These are phyloP conservation scores for Pseudisothecium myosuroides DNA, from an alignment of 225 moss, liverwort and hornwort genomes.

Conservation along the genomic window DNA sequence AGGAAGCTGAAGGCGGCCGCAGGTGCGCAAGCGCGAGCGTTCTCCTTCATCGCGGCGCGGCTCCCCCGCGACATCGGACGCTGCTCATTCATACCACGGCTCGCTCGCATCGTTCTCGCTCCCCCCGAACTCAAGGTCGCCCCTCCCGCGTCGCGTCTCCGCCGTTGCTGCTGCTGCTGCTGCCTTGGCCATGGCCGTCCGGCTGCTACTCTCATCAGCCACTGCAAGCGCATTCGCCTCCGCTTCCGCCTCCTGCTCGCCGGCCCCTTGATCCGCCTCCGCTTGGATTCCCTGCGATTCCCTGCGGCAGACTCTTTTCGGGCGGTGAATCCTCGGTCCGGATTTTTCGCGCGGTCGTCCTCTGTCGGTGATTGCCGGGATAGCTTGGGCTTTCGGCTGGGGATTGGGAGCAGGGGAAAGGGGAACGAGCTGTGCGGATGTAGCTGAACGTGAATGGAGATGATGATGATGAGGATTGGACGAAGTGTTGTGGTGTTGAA, in stretches of 20 bases:
- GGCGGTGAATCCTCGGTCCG: background rate
- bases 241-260: background rate
- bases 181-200: background rate
- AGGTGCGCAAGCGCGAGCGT: background rate
- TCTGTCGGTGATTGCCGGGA: background rate
- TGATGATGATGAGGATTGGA: background rate
- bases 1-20: background rate
- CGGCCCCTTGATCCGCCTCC: background rate
- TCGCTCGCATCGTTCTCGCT: background rate
- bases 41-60: background rate
- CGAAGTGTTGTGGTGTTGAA: background rate
- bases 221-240: background rate
- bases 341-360: background rate
- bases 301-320: background rate
- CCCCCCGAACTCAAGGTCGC: background rate
- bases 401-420: background rate
- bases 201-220: background rate
- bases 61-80: conserved; percentile 21
- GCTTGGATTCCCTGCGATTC: background rate
- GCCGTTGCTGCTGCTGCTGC: background rate
- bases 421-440: background rate
- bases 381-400: background rate
- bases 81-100: conserved; percentile 25
- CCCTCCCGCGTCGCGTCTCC: background rate
- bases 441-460: background rate